phyloP scores from a whole-genome alignment of 306 rosid genomes.

The Corylus americana region DNA sequence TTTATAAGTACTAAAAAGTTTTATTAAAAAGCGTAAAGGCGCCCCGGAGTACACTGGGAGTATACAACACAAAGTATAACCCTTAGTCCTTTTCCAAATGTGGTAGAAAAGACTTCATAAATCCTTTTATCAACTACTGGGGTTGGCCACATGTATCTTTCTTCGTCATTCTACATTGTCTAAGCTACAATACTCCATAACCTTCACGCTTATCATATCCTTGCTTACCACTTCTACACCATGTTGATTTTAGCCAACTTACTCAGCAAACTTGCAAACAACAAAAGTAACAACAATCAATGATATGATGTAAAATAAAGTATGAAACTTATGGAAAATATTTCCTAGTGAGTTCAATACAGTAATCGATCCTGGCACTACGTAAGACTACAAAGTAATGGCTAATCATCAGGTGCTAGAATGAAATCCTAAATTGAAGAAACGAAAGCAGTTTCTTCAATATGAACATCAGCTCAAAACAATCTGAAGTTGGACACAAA shows the following conservation, averaged over 20 bases:
- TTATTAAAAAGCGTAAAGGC: no score
- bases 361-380: not conserved
- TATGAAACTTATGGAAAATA: not conserved
- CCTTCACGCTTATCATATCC: not conserved
- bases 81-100: not conserved
- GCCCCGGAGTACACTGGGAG: no score
- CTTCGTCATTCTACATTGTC: not conserved
- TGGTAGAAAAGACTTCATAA: not conserved
- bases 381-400: no score
- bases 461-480: no score
- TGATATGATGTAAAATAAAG: not conserved
- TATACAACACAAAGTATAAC: not conserved
- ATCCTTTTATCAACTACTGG: not conserved
- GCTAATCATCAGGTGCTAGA: no score
- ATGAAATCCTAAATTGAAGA: no score
- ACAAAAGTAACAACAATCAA: not conserved
- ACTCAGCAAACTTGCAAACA: not conserved
- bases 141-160: not conserved
- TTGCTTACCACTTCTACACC: not conserved
- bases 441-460: no score
- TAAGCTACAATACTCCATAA: not conserved
- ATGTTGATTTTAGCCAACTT: not conserved
- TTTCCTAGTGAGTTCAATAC: not conserved
- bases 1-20: no score
- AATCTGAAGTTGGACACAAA: no score